Evolutionary conservation across 1,139 yeast species (phyloP).

Genomic region (Pichia sp.): DNA sequence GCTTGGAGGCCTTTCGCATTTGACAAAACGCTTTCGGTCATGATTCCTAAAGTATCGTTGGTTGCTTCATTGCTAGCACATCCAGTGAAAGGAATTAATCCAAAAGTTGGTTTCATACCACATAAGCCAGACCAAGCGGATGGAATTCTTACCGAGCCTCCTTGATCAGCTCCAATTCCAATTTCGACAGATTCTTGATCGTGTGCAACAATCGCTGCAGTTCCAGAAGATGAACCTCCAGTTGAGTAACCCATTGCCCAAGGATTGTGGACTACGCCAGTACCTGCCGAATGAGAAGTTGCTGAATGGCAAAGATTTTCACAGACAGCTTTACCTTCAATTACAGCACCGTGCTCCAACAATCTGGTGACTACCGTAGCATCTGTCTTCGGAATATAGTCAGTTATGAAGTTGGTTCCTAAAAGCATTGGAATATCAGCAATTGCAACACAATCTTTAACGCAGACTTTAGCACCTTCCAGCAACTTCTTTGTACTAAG

Average conservation of each 20-base stretch:
- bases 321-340: conserved; percentile 35
- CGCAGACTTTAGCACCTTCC: conserved; percentile 30
- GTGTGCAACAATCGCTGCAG: conserved; percentile 81
- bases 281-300: conserved; percentile 33
- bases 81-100: conserved; percentile 37
- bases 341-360: conserved; percentile 32
- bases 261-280: conserved; percentile 34
- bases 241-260: conserved; percentile 36
- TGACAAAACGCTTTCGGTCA: conserved; percentile 35
- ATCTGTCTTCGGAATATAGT: conserved; percentile 32
- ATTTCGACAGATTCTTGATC: conserved; percentile 37
- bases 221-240: conserved; percentile 93
- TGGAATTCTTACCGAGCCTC: conserved; percentile 39
- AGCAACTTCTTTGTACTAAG: conserved; percentile 13
- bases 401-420: conserved; percentile 34
- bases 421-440: conserved; percentile 35
- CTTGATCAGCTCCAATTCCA: conserved; percentile 68
- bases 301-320: conserved; percentile 37
- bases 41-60: conserved; percentile 42
- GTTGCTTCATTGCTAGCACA: conserved; percentile 41
- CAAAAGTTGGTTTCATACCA: conserved; percentile 8
- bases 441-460: conserved; percentile 35
- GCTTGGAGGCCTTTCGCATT: conserved; percentile 33
- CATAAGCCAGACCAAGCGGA: conserved; percentile 5
- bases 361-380: conserved; percentile 34